Conservation (phyloP, 805 yeast species). For the Scheffersomyces stipitis region DNA sequence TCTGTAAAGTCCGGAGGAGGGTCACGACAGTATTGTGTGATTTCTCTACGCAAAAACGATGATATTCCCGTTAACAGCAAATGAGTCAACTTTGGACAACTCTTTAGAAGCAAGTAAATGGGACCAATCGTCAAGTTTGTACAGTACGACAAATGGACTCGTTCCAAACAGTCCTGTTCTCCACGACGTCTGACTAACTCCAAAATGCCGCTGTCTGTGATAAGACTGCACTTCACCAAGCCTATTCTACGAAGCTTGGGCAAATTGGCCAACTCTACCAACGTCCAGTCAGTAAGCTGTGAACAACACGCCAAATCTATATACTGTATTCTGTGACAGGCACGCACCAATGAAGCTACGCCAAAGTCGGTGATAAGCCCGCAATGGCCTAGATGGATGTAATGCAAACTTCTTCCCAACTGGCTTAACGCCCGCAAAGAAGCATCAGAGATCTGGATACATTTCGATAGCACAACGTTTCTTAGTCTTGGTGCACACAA, state of each 20-base stretch:
- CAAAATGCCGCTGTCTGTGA: slow-evolving; percentile 80
- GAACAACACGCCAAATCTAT: slow-evolving; percentile 94
- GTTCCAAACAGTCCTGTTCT: slow-evolving; percentile 77
- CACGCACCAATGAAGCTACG: slow-evolving; percentile 67
- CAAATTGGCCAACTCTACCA: slow-evolving; percentile 71
- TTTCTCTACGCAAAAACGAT: slow-evolving; percentile 83
- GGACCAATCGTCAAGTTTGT: slow-evolving; percentile 77
- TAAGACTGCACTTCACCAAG: slow-evolving; percentile 83
- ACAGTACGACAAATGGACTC: slow-evolving; percentile 93
- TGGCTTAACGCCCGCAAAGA: slow-evolving; percentile 69
- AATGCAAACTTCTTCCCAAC: slow-evolving; percentile 78
- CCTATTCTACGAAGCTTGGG: slow-evolving; percentile 89
- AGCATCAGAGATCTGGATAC: slow-evolving; percentile 81
- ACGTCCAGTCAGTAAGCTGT: slow-evolving; percentile 80
- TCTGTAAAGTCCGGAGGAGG: slow-evolving; percentile 92
- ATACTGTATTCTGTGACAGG: slow-evolving; percentile 83
- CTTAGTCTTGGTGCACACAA: slow-evolving; percentile 79
- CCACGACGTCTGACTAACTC: slow-evolving; percentile 68
- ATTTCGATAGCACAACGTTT: slow-evolving; percentile 86
- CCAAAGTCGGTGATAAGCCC: slow-evolving; percentile 86
- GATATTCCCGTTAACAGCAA: slow-evolving; percentile 88
- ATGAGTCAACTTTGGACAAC: slow-evolving; percentile 87
- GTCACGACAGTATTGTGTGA: slow-evolving; percentile 82
- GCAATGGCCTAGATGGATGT: slow-evolving; percentile 93
- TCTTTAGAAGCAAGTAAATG: slow-evolving; percentile 66